Base-by-base conservation (phyloP, 2,329 filamentous ascomycete genomes). In the Rhexocercosporidium sp. region DNA sequence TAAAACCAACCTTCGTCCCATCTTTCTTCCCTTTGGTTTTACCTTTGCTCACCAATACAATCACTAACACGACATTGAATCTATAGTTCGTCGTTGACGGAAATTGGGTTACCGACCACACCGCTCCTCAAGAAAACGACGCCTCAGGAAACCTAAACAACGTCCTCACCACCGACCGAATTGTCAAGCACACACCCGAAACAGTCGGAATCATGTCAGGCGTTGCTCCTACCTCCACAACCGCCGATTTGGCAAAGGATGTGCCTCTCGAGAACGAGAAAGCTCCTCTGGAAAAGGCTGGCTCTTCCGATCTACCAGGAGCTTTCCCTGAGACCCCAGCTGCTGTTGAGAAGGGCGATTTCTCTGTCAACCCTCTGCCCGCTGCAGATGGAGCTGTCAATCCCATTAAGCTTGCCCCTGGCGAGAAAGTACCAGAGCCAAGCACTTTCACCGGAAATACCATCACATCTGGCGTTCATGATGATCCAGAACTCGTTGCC, bases 71-170 rank as follows among this genome's bases (percentile, higher is more conserved):
- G 20, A 37, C 41, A 67, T 65, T 49, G 34, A 51, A 46, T 61
- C 3, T 47, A 59, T 64, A 97, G 95, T 99, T 97, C 80, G 92
- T 99, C 75, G 95, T 97, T 73, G 93, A 99, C 86, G 93, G 92
- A 73, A 88, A 87, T 74, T 99, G 96, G 96, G 89, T 89, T 60
- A 92, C 90, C 78, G 94, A 97, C 81, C 88, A 90, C 75, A 88
- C 89, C 67, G 91, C 90, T 49, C 92, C 92, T 67, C 90, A 91
- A 81, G 94, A 97, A 82, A 88, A 88, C 76, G 95, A 97, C 84
- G 86, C 87, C 72, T 85, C 89, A 76, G 91, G 92, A 76, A 97
- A 95, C 85, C 84, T 94, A 75, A 98, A 98, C 86, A 98, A 98
- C 88, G 89, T 97, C 71, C 86, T 99, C 66, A 86, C 87, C 47